A percentile compares a stretch with the other conserved stretches of the same genome.
Evolutionary conservation across 331 rosid genomes (phyloP).

Genomic region (Telfairia occidentalis): DNA sequence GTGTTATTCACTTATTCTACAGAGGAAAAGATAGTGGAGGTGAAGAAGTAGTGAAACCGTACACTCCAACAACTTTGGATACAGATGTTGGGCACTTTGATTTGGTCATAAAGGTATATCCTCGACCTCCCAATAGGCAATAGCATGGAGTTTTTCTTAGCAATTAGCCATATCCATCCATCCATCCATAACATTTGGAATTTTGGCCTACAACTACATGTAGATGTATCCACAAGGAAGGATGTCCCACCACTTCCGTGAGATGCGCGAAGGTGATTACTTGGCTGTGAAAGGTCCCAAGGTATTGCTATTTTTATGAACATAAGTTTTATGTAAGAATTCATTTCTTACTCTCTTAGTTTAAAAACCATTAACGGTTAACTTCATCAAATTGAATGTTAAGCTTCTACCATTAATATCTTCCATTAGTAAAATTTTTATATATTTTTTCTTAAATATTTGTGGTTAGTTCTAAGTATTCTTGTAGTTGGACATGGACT

Average conservation of each 20-base stretch:
- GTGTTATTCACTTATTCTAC: conserved; percentile 7
- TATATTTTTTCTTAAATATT: background rate
- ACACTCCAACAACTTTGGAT: conserved; percentile 78
- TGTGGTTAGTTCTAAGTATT: background rate
- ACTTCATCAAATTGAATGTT: background rate
- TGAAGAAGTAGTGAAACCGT: conserved; percentile 49
- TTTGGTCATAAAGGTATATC: conserved; percentile 51
- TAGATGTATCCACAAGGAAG: conserved; percentile 77
- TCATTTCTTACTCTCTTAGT: background rate
- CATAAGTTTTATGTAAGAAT: background rate
- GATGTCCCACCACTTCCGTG: conserved; percentile 72
- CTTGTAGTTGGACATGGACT: background rate
- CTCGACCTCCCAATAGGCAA: background rate
- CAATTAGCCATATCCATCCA: background rate
- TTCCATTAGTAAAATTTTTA: background rate
- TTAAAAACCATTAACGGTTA: background rate
- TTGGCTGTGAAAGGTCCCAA: conserved; percentile 63
- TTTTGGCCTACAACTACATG: background rate
- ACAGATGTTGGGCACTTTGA: conserved; percentile 63
- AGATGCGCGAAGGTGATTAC: conserved; percentile 53
- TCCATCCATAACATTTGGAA: background rate
- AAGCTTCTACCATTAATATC: background rate
- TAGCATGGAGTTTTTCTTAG: background rate
- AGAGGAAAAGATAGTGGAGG: conserved; percentile 58
- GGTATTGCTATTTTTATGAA: conserved; percentile 29